Evolutionary conservation across 257 asterid species (phyloP), one percentile per base, ranked within the genome.

Genomic region (Oldenlandia corymbosa): DNA sequence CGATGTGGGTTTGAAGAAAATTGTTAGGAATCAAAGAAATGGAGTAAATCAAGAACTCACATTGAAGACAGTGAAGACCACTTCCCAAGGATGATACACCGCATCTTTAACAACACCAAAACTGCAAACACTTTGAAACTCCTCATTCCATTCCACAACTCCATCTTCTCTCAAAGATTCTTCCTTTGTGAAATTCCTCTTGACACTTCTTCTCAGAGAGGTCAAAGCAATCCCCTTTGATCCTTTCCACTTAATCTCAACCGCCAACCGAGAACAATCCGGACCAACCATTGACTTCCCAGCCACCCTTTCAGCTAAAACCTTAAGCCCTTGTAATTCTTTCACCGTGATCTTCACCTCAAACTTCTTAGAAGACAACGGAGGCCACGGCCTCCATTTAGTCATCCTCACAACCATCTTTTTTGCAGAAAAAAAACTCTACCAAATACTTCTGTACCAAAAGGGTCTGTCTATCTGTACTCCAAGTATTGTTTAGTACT

Each of bases 311-410:
- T 67, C 68, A 16, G 59, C 28, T 20, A 73, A 43, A 37, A 62
- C 11, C 31, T 60, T 21, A 4, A 79, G 68, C 30, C 83, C 85
- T 58, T 63, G 63, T 2, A 88, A 59, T 10, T 71, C 71, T 43
- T 79, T 78, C 10, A 88, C 57, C 1, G 65, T 67, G 63, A 86
- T 79, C 60, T 72, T 79, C 21, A 76, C 88, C 66, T 82, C 85
- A 47, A 75, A 80, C 68, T 88, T 88, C 83, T 76, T 86, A 45
- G 83, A 72, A 54, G 77, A 79, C 7, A 72, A 64, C 10, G 83
- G 86, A 24, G 84, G 84, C 88, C 95, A 80, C 32, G 92, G 76
- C 80, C 84, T 82, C 96, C 96, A 88, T 67, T 79, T 84, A 72
- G 81, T 84, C 92, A 88, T 80, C 81, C 72, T 85, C 79, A 77